Evolutionary conservation across 768 basidiomycete genomes (phyloP), one percentile per base, ranked within the genome.

Genomic region (Nevesoporus exiguus): DNA sequence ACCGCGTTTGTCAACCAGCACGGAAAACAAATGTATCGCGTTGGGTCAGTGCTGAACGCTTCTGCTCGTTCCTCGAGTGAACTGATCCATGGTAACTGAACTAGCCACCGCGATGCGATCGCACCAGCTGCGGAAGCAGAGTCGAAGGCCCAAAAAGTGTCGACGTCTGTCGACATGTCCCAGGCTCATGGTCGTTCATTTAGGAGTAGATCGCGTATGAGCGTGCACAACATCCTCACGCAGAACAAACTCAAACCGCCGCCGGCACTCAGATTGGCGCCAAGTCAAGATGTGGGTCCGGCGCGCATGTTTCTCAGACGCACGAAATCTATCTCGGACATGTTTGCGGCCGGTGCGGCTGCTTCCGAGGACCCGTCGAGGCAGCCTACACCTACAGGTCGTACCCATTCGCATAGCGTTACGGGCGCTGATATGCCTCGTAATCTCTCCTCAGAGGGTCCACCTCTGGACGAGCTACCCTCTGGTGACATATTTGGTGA

Each of bases 1-100:
- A 91, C 89, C n/a, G 84, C 85, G 8, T 84, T 88, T 62, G 79
- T 87, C 45, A 91, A 89, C 65, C 88, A 90, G 65, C 83, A 88
- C 70, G 90, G 90, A 49, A 84, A 83, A 62, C 77, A 80, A 66
- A 82, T 88, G 77, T 91, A 77, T 71, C 85, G 90, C 46, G 79
- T 93, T 42, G 84, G 88, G 89, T 90, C 56, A 69, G 85, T 79
- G 29, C 36, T 46, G 9, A 51, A 47, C 30, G 51, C 52, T 21
- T 49, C 45, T 47, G 1, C 11, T 34, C 37, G 14, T 33, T 2
- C 5, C 33, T 21, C 5, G 8, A 11, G 17, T 14, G 25, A 30
- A 48, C 45, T 58, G 13, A 69, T 47, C 13, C 2, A 10, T 25
- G 11, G 8, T 24, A 3, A 40, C 6, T 17, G n/a, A 15, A 51